Evolutionary conservation across 176 grass and related monocot species (phyloP).

Genomic region (Themeda triandra): DNA sequence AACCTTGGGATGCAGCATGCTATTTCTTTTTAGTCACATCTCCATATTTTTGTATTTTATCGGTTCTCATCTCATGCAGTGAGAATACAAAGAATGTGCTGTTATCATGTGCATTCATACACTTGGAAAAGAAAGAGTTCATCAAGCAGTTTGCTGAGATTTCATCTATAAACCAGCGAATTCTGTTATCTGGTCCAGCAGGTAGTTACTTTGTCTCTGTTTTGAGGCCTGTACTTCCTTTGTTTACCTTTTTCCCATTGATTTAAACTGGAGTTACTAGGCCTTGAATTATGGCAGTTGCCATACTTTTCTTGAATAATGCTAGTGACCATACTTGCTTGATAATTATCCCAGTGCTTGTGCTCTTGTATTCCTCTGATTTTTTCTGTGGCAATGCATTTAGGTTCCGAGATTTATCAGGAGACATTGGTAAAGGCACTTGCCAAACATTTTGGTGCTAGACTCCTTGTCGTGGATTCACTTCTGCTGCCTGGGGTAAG

Average conservation of each 20-base stretch:
- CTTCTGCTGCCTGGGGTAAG: constrained; percentile 89
- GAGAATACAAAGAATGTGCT: constrained; percentile 93
- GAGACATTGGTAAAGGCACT: constrained; percentile 94
- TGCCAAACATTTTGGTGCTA: constrained; percentile 82
- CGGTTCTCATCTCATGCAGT: constrained; percentile 40
- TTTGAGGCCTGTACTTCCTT: background rate
- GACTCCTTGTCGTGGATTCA: constrained; percentile 87
- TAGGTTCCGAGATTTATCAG: constrained; percentile 99
- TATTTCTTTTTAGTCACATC: constrained; percentile 12
- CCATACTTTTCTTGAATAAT: background rate
- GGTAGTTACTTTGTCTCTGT: constrained; percentile 42
- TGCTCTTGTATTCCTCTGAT: constrained; percentile 14
- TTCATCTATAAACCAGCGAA: constrained; percentile 92
- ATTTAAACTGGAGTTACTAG: constrained; percentile 3
- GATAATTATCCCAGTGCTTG: background rate
- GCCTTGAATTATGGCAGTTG: background rate
- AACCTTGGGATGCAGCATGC: constrained; percentile 2
- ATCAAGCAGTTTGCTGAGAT: constrained; percentile 74
- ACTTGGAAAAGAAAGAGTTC: constrained; percentile 90
- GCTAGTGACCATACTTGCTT: background rate
- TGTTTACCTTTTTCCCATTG: background rate
- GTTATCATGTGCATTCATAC: constrained; percentile 78
- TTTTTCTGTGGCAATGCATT: constrained; percentile 20
- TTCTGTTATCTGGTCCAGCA: constrained; percentile 94
- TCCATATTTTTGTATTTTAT: constrained; percentile 33